Conservation (phyloP, 345 rosid genomes). For the Euphorbia pulcherrima region DNA sequence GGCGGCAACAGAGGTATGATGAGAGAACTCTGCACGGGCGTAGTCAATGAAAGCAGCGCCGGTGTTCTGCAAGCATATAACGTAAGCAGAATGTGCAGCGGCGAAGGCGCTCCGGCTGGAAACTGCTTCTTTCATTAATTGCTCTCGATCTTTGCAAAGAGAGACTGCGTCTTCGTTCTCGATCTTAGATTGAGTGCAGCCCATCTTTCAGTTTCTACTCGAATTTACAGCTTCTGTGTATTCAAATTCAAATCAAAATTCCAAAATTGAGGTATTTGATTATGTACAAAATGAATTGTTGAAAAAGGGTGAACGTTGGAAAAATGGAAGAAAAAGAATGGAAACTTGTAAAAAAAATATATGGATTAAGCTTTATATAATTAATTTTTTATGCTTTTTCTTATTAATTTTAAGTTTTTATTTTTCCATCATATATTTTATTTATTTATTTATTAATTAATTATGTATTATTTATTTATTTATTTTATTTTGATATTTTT, state of each 20-base stretch:
- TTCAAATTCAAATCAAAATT: neutral
- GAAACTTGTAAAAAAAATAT: no score
- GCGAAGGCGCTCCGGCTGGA: slow-evolving; percentile 83
- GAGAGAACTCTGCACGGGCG: slow-evolving; percentile 63
- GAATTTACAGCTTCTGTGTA: neutral
- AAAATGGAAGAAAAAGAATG: no score
- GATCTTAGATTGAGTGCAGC: slow-evolving; percentile 89
- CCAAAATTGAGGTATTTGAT: neutral
- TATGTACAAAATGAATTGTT: neutral
- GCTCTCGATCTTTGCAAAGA: slow-evolving; percentile 81
- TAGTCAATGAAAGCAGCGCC: slow-evolving; percentile 94
- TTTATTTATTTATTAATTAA: no score
- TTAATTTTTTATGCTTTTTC: no score
- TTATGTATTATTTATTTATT: no score
- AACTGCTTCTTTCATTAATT: slow-evolving; percentile 68
- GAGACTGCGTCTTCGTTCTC: slow-evolving; percentile 88
- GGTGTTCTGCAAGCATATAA: slow-evolving; percentile 72
- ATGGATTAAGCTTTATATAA: no score
- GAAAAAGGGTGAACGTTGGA: no score
- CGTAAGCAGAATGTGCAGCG: slow-evolving; percentile 85
- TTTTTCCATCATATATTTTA: no score
- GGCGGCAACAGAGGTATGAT: slow-evolving; percentile 8
- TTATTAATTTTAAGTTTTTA: no score
- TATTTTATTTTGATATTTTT: no score
- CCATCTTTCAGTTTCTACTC: slow-evolving; percentile 38